Base-by-base conservation (phyloP, 768 basidiomycete genomes). In the Kockovaella imperatae region DNA sequence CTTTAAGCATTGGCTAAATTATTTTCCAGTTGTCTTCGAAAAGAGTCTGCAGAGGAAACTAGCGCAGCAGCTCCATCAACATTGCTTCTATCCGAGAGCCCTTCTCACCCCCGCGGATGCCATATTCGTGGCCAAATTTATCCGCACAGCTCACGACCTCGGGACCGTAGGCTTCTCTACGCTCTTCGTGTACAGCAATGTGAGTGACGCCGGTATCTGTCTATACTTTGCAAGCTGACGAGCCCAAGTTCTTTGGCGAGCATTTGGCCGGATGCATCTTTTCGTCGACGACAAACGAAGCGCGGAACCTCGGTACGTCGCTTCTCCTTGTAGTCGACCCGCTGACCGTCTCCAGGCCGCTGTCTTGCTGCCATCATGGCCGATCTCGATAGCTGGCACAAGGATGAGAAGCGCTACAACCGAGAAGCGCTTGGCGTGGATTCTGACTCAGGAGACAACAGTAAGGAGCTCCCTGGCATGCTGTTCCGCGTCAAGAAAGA, bases 71-170 rank as follows among this genome's bases (percentile, higher is more conserved):
- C 40, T 71, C 61, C 48, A 83, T 88, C 53, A 95, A 64, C 81
- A 93, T 62, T 97, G 95, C 67, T 81, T 99, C 52, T 83, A 86
- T 62, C 93, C 95, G 10, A 81, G 95, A 24, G 85, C 84, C 56
- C 74, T 96, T 32, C 74, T 96, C n/a, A 93, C 93, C 0, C 90
- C 90, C 0, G 87, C 90, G 80, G 95, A 99, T 70, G 93, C 95
- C 21, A 84, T 93, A 47, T 99, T 83, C 58, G 89, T 88, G 48
- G 84, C 87, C 2, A 85, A 87, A 56, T 83, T 97, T 62, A 84
- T 97, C 68, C 84, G 84, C 64, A 77, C 83, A 13, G 75, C 96
- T 52, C 95, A 99, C 58, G 77, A 79, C 13, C 80, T 83, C 65
- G 90, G 87, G n/a, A 91, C 91, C 0, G 80, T 82, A 7, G 83